Evolutionary conservation across 345 rosid genomes (phyloP).

Genomic region (Geranium rotundifolium): DNA sequence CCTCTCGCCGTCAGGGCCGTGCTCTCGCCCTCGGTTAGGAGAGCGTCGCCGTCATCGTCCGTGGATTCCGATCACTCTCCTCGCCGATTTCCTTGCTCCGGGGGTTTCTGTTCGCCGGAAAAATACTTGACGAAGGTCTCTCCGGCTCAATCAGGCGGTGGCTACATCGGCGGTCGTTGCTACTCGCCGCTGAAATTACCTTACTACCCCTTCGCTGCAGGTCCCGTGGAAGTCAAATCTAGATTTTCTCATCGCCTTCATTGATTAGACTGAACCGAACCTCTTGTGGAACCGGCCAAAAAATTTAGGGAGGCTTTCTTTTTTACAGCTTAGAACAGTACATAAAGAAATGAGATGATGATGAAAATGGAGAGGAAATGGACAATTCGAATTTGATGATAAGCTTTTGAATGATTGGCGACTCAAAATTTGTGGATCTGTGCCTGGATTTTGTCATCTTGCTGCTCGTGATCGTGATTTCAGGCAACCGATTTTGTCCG

Average conservation of each 20-base stretch:
- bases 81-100: conserved; percentile 9
- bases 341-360: too few relatives aligned
- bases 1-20: conserved; percentile 33
- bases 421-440: too few relatives aligned
- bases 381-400: too few relatives aligned
- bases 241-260: conserved; percentile 13
- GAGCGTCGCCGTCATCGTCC: conserved; percentile 37
- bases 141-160: background rate
- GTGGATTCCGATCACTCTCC: background rate
- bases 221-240: conserved; percentile 14
- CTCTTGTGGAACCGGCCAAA: too few relatives aligned
- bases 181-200: conserved; percentile 15
- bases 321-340: too few relatives aligned
- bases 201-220: conserved; percentile 12
- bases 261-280: conserved; percentile 2
- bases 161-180: conserved; percentile 8
- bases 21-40: conserved; percentile 31
- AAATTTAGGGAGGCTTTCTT: too few relatives aligned
- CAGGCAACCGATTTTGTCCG: too few relatives aligned
- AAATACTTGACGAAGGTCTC: background rate
- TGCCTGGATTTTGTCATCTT: too few relatives aligned
- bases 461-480: too few relatives aligned
- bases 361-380: too few relatives aligned
- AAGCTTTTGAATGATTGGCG: too few relatives aligned
- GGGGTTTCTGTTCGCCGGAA: conserved; percentile 6